These are phyloP conservation scores for Candida hispaniensis DNA, from an alignment of 805 yeast genomes.

Conservation along the genomic window DNA sequence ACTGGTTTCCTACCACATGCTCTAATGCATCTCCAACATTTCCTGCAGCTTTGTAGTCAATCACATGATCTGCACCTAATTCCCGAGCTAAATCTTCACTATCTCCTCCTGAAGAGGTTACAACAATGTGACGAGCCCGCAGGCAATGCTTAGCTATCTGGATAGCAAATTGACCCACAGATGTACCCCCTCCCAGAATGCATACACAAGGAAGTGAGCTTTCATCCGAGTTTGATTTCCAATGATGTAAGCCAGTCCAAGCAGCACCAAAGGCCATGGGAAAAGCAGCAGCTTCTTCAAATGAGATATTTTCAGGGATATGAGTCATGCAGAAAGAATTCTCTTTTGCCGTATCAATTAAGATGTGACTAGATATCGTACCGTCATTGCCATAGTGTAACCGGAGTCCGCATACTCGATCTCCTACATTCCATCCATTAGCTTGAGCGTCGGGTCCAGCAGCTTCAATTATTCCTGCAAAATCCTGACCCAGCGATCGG, in stretches of 20 bases:
- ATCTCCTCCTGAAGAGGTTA: slow-evolving; percentile 39
- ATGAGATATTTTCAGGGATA: slow-evolving; percentile 39
- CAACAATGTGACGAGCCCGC: slow-evolving; percentile 42
- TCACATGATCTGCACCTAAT: slow-evolving; percentile 47
- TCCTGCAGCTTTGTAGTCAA: slow-evolving; percentile 46
- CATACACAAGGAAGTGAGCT: slow-evolving; percentile 31
- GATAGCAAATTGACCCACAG: slow-evolving; percentile 48
- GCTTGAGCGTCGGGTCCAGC: slow-evolving; percentile 39
- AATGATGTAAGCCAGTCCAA: slow-evolving; percentile 30
- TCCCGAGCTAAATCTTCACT: slow-evolving; percentile 36
- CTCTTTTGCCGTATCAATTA: slow-evolving; percentile 45
- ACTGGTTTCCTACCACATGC: slow-evolving; percentile 16
- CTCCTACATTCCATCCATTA: slow-evolving; percentile 41
- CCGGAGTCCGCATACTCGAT: slow-evolving; percentile 52
- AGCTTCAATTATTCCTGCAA: slow-evolving; percentile 46
- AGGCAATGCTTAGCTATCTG: slow-evolving; percentile 45
- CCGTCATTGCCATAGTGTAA: slow-evolving; percentile 46
- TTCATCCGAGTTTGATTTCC: slow-evolving; percentile 30
- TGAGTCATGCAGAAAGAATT: slow-evolving; percentile 29
- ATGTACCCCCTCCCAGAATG: slow-evolving; percentile 64
- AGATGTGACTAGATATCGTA: slow-evolving; percentile 44
- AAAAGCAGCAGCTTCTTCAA: slow-evolving; percentile 53
- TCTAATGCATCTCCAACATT: slow-evolving; percentile 29
- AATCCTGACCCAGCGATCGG: slow-evolving; percentile 64
- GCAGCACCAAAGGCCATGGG: slow-evolving; percentile 62